Percentiles rank a stretch among this genome's conserved stretches.
phyloP scores from a whole-genome alignment of 179 eudicot genomes.

The Drosera spatulata region DNA sequence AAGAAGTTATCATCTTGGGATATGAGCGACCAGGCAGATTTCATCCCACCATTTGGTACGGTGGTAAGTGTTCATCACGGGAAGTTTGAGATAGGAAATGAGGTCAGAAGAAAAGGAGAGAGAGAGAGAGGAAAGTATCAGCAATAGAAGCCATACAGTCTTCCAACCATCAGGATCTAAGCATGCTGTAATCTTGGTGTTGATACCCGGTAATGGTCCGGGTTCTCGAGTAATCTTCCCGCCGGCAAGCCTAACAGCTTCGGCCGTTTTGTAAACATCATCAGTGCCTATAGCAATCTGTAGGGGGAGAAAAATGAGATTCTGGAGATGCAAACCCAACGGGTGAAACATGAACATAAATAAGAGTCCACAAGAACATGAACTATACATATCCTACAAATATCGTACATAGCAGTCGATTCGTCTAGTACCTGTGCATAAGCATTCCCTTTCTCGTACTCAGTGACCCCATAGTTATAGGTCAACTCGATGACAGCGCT shows the following conservation, averaged over 20 bases:
- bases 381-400: neutral
- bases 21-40: no score
- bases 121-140: neutral
- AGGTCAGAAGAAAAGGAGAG: neutral
- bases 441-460: constrained; percentile 66
- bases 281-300: constrained; percentile 75
- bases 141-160: constrained; percentile 29
- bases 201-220: constrained; percentile 67
- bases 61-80: no score
- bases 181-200: constrained; percentile 74
- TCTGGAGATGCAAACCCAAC: neutral
- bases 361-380: neutral
- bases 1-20: no score
- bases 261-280: constrained; percentile 74
- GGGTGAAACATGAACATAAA: neutral
- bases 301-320: constrained; percentile 10
- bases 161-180: constrained; percentile 91
- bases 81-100: neutral
- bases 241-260: constrained; percentile 42
- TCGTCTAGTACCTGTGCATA: constrained; percentile 48
- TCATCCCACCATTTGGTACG: no score
- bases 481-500: constrained; percentile 59
- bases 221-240: constrained; percentile 55
- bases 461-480: constrained; percentile 53
- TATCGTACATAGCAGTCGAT: neutral